These are phyloP conservation scores for Spathaspora arborariae DNA, from an alignment of 805 yeast genomes.

Conservation along the genomic window DNA sequence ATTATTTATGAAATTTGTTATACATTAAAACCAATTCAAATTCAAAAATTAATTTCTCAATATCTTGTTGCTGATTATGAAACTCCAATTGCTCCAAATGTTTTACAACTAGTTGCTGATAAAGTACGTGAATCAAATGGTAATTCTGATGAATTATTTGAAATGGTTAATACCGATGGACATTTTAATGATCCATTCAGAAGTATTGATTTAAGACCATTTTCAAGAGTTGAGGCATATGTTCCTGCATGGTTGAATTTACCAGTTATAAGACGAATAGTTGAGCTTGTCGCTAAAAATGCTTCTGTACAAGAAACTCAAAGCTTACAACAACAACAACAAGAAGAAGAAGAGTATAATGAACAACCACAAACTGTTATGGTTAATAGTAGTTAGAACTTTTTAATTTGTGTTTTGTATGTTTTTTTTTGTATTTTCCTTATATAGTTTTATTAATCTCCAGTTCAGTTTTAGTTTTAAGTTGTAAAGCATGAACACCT, in stretches of 20 bases:
- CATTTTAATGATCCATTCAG: constrained; percentile 84
- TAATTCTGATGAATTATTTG: constrained; percentile 65
- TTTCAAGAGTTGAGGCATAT: constrained; percentile 80
- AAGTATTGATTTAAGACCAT: constrained; percentile 68
- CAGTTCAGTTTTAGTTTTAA: constrained; percentile 65
- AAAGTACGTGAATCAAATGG: constrained; percentile 52
- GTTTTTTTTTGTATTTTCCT: background rate
- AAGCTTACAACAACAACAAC: constrained; percentile 3
- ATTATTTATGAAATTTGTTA: constrained; percentile 93
- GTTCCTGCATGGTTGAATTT: constrained; percentile 92
- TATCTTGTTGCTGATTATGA: constrained; percentile 93
- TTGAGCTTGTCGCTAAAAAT: constrained; percentile 81
- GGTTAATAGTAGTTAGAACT: background rate
- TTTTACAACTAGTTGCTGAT: constrained; percentile 76
- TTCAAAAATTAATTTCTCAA: constrained; percentile 85
- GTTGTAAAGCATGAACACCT: constrained; percentile 86
- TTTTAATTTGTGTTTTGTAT: background rate
- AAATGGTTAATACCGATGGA: constrained; percentile 64
- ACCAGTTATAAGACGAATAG: constrained; percentile 83
- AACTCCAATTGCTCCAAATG: constrained; percentile 80
- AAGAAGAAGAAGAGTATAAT: background rate
- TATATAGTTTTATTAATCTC: constrained; percentile 11
- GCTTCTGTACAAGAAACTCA: constrained; percentile 63
- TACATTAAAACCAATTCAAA: constrained; percentile 90
- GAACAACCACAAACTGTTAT: constrained; percentile 1